phyloP scores from a whole-genome alignment of 179 eudicot species.

The Drosera spatulata region DNA sequence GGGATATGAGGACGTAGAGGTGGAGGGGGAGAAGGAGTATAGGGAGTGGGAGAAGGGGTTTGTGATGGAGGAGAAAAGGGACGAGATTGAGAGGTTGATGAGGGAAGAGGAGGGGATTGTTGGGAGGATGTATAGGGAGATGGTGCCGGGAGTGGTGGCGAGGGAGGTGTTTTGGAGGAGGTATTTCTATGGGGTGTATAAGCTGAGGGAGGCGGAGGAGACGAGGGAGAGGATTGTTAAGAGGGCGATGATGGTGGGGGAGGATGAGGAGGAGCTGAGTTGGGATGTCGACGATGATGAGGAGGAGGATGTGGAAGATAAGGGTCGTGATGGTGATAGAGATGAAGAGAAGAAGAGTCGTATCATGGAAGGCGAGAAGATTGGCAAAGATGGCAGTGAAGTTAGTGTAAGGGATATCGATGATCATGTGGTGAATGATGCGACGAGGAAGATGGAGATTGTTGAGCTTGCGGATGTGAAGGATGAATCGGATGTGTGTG shows the following conservation, averaged over 20 bases:
- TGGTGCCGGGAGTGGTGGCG: conserved; percentile 34
- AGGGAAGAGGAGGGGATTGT: conserved; percentile 15
- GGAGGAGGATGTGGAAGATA: not conserved
- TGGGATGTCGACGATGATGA: conserved; percentile 51
- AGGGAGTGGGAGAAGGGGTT: conserved; percentile 45
- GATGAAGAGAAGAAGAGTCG: conserved; percentile 2
- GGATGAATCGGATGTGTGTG: conserved; percentile 6
- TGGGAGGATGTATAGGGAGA: conserved; percentile 24
- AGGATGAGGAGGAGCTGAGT: conserved; percentile 47
- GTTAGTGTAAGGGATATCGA: no score
- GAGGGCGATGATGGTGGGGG: conserved; percentile 34
- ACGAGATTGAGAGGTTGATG: conserved; percentile 27
- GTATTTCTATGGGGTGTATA: conserved; percentile 41
- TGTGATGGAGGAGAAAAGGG: conserved; percentile 30
- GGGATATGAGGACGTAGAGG: conserved; percentile 37
- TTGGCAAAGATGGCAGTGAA: not conserved
- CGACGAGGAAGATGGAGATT: not conserved
- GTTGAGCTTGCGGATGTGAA: not conserved
- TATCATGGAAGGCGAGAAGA: conserved; percentile 5
- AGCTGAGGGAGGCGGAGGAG: conserved; percentile 37
- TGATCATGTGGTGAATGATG: not conserved
- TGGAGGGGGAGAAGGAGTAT: conserved; percentile 35
- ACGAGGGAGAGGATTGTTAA: conserved; percentile 35
- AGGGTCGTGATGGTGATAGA: conserved; percentile 3
- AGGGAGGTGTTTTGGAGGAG: conserved; percentile 36